Conservation (phyloP, 805 yeast species). For the Candida sithepensis region DNA sequence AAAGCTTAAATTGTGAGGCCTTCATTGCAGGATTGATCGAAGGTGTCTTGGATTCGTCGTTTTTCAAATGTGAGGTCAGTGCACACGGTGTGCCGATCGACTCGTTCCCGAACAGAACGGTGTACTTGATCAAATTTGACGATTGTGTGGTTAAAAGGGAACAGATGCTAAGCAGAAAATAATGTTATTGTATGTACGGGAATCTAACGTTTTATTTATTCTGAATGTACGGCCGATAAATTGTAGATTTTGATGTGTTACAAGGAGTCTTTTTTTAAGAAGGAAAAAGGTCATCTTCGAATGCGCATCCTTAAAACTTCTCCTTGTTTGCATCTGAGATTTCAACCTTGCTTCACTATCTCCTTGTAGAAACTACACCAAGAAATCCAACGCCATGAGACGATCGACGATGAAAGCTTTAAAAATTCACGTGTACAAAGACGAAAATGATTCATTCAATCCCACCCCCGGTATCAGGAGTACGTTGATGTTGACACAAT, state of each 20-base stretch:
- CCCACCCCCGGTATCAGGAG: too few species aligned
- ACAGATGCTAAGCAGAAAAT: constrained; percentile 15
- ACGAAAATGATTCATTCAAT: too few species aligned
- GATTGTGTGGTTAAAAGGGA: constrained; percentile 54
- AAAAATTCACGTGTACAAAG: not conserved
- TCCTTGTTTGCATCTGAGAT: not conserved
- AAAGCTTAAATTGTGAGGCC: constrained; percentile 75
- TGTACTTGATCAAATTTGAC: constrained; percentile 71
- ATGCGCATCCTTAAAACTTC: too few species aligned
- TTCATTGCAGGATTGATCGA: constrained; percentile 83
- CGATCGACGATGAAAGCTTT: not conserved
- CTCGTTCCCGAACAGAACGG: constrained; percentile 61
- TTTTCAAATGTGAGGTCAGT: constrained; percentile 72
- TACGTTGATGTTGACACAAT: too few species aligned
- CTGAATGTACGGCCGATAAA: not conserved
- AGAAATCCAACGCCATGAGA: too few species aligned
- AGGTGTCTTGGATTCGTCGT: constrained; percentile 71
- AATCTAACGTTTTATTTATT: not conserved
- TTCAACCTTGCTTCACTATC: too few species aligned
- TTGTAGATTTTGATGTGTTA: not conserved
- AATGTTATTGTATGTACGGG: not conserved
- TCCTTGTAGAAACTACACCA: too few species aligned
- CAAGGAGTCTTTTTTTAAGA: too few species aligned
- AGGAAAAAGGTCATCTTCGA: too few species aligned
- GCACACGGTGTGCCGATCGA: constrained; percentile 74